Base-by-base conservation (phyloP, 805 yeast genomes). In the Danielozyma ontarioensis region DNA sequence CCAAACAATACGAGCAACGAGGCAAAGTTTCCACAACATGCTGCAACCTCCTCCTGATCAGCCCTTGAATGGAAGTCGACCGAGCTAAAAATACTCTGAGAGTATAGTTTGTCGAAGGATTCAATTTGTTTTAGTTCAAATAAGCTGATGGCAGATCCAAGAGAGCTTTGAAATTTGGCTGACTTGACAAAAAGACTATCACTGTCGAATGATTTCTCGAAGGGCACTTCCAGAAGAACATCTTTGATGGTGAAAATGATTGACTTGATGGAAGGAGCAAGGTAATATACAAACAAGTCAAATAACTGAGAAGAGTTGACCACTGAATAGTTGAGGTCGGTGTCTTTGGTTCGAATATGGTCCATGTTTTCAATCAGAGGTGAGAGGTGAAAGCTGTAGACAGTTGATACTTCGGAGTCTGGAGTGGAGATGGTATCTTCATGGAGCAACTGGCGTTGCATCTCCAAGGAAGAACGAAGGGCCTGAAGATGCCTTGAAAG, bases 11-110 rank as follows among this genome's bases (percentile, higher is more conserved):
- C 72, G 25, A 86, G 51, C 16, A 83, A 65, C 23, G 78, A 73
- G 2, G 89, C 70, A 49, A 84, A 84, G 51, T 84, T 83, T 1
- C 89, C 90, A 60, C 93, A 83, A 29, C 84, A 74, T 0, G 95
- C 94, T 1, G 89, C 83, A 3, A 84, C 82, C 43, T 83, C 88
- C 56, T 84, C 94, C 45, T 80, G 83, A 39, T 78, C 81, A 1
- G 80, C 68, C 39, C 68, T 72, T 26, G 67, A 50, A 48, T 59
- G 26, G 46, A 68, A 45, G 31, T 58, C 48, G 37, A 49, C 37
- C 2, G 55, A 36, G 17, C 40, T 28, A 51, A 79, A 79, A 5
- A 74, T 59, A 3, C 70, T 70, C 46, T 78, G 76, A 2, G 65
- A 57, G 45, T 85, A 84, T 12, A 84, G 55, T 40, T 65, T 68